Percentiles rank a stretch among this genome's conserved stretches.
Evolutionary conservation across 257 asterid genomes (phyloP).

Genomic region (Solanum chilense): DNA sequence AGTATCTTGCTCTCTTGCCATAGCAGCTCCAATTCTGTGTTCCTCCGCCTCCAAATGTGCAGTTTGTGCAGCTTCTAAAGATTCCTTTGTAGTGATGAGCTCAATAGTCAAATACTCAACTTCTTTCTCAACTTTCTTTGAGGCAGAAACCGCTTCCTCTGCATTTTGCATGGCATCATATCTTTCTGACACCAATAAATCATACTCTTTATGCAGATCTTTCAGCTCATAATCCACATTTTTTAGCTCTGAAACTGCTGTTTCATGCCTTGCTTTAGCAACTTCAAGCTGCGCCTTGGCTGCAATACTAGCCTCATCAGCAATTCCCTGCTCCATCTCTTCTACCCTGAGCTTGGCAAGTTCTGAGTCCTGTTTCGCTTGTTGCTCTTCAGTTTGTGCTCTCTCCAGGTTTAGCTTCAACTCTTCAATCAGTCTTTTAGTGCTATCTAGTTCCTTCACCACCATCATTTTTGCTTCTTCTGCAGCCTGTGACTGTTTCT

Average conservation of each 20-base stretch:
- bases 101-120: constrained; percentile 85
- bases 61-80: constrained; percentile 74
- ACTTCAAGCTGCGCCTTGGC: constrained; percentile 97
- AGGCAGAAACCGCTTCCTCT: constrained; percentile 40
- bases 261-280: constrained; percentile 61
- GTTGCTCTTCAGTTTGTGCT: constrained; percentile 82
- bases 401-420: constrained; percentile 82
- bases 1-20: constrained; percentile 76
- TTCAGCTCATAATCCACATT: constrained; percentile 43
- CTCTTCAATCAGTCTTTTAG: constrained; percentile 79
- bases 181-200: constrained; percentile 42
- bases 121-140: constrained; percentile 67
- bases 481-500: constrained; percentile 57
- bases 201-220: constrained; percentile 46
- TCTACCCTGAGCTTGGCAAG: constrained; percentile 81
- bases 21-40: constrained; percentile 61
- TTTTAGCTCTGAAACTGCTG: constrained; percentile 61
- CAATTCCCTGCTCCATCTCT: constrained; percentile 85
- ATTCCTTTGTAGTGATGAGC: constrained; percentile 62
- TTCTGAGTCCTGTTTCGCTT: constrained; percentile 90
- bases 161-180: constrained; percentile 53
- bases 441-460: constrained; percentile 66
- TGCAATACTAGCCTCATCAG: constrained; percentile 76
- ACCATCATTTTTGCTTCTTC: constrained; percentile 61
- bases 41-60: constrained; percentile 90